Percentiles rank a stretch among this genome's conserved stretches.
Evolutionary conservation across 441 rosid species (phyloP).

Genomic region (Aleurites moluccanus): DNA sequence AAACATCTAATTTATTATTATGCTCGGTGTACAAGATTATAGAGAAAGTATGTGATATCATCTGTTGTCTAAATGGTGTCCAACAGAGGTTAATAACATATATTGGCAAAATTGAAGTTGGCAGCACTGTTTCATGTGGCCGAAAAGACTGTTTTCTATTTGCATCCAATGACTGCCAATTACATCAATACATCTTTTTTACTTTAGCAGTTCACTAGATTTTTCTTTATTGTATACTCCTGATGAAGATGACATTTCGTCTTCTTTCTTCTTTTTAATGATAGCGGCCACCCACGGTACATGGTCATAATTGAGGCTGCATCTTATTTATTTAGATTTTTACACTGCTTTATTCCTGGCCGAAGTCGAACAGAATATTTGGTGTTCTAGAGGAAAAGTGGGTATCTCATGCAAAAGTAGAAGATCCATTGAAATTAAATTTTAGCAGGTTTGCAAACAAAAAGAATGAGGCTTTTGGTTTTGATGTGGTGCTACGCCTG

Average conservation of each 20-base stretch:
- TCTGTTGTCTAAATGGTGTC: background rate
- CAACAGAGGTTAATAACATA: background rate
- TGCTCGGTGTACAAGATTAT: background rate
- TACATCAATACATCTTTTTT: background rate
- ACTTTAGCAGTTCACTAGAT: background rate
- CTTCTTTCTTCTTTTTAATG: background rate
- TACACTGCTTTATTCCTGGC: background rate
- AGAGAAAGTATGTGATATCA: background rate
- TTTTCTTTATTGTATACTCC: constrained; percentile 3
- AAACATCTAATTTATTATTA: background rate
- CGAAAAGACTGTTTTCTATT: constrained; percentile 1
- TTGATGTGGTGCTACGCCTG: background rate
- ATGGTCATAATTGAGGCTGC: background rate
- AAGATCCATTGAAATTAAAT: background rate
- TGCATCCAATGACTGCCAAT: background rate
- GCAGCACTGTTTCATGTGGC: background rate
- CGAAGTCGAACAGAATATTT: background rate
- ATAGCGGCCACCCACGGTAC: background rate
- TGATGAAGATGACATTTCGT: background rate
- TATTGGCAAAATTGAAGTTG: background rate
- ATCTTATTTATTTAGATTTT: background rate
- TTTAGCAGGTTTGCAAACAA: background rate
- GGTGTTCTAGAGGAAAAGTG: background rate
- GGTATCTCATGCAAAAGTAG: background rate
- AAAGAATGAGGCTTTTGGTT: background rate